Evolutionary conservation across 768 basidiomycete species (phyloP).

Genomic region (Pleurotus platypus): DNA sequence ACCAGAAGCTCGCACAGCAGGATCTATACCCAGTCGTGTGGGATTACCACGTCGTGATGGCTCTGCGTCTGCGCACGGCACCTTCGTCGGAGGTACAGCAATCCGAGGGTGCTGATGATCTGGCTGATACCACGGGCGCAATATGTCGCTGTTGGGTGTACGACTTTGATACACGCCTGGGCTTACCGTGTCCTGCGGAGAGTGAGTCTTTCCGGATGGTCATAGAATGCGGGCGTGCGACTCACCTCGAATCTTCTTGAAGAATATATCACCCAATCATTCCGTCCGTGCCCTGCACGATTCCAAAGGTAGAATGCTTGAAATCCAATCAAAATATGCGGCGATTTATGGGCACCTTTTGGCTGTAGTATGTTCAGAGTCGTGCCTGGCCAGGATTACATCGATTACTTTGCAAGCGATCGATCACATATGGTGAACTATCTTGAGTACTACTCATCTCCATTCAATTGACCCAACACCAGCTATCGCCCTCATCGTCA

Average conservation of each 20-base stretch:
- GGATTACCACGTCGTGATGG: constrained; percentile 74
- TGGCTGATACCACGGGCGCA: no score
- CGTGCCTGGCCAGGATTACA: constrained; percentile 44
- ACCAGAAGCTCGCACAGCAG: constrained; percentile 42
- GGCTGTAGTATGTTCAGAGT: constrained; percentile 57
- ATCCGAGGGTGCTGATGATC: neutral
- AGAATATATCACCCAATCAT: constrained; percentile 48
- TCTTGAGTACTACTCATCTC: no score
- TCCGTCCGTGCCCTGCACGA: constrained; percentile 28
- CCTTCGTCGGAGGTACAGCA: neutral
- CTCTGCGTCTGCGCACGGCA: constrained; percentile 35
- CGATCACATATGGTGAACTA: constrained; percentile 63
- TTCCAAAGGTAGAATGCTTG: constrained; percentile 41
- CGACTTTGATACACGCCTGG: constrained; percentile 59
- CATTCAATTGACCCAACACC: no score
- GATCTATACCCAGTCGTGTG: constrained; percentile 47
- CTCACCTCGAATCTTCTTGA: neutral
- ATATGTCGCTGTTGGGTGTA: constrained; percentile 50
- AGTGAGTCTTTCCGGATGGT: constrained; percentile 27
- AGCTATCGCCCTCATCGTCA: no score
- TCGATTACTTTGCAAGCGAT: constrained; percentile 68
- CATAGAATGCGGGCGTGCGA: neutral
- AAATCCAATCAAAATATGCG: neutral
- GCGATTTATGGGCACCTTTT: neutral
- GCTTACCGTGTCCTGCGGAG: constrained; percentile 47